Conservation (phyloP, 2,329 filamentous ascomycete species). For the Microdochium paspali region DNA sequence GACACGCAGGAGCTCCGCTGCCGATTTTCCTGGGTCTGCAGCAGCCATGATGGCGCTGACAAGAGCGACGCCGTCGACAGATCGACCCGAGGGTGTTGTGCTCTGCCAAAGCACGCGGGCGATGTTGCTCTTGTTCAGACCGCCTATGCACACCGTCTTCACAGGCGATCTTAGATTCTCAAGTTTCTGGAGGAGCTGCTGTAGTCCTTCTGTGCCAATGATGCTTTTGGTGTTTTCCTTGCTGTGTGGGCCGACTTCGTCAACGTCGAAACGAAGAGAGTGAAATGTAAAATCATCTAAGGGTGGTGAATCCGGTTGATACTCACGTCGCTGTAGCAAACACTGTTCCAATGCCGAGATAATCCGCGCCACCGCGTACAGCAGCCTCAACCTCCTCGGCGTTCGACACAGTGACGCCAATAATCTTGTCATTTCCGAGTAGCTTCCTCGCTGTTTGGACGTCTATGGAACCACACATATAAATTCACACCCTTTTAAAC, state of each 20-base stretch:
- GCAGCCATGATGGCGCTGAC: constrained; percentile 83
- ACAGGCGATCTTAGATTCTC: constrained; percentile 31
- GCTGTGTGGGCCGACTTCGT: too few relatives aligned
- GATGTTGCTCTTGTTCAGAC: constrained; percentile 69
- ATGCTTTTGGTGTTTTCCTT: constrained; percentile 83
- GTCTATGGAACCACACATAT: constrained; percentile 26
- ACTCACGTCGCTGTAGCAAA: constrained; percentile 72
- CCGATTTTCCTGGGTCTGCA: constrained; percentile 52
- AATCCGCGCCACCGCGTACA: constrained; percentile 70
- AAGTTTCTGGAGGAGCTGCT: constrained; percentile 55
- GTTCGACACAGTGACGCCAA: constrained; percentile 79
- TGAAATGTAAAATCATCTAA: too few relatives aligned
- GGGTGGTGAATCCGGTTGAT: too few relatives aligned
- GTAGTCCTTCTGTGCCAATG: constrained; percentile 64
- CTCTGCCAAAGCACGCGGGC: constrained; percentile 68
- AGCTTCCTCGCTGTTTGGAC: constrained; percentile 58
- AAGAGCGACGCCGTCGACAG: constrained; percentile 73
- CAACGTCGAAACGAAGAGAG: too few relatives aligned
- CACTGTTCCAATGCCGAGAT: constrained; percentile 84
- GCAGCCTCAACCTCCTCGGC: constrained; percentile 64
- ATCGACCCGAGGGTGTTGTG: constrained; percentile 30
- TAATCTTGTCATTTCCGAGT: constrained; percentile 68
- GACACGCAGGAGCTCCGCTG: constrained; percentile 47
- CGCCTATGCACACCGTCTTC: constrained; percentile 77
- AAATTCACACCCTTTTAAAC: not conserved